A percentile compares a stretch with the other conserved stretches of the same genome.
These are phyloP conservation scores for Lasiodiplodia gonubiensis DNA, from an alignment of 2,329 filamentous ascomycete species.

Conservation along the genomic window DNA sequence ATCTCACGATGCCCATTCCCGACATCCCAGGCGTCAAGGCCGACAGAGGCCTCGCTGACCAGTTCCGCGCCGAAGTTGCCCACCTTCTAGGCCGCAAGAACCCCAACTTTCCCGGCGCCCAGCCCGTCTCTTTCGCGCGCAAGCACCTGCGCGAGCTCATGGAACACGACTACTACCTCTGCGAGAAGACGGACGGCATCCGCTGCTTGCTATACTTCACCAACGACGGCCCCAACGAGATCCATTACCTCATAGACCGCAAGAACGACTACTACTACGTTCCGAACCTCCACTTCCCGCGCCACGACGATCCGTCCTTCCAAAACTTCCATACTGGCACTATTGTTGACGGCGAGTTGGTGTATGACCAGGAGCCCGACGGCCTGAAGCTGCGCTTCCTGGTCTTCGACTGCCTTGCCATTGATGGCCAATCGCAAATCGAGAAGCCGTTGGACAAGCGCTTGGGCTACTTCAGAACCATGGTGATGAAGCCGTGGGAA, in stretches of 20 bases:
- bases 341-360: slow-evolving; percentile 89
- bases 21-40: slow-evolving; percentile 28
- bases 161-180: slow-evolving; percentile 89
- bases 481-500: slow-evolving; percentile 74
- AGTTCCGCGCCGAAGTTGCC: slow-evolving; percentile 76
- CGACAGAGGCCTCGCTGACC: slow-evolving; percentile 36
- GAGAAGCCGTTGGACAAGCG: slow-evolving; percentile 85
- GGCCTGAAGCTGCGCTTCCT: slow-evolving; percentile 79
- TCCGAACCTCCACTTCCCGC: slow-evolving; percentile 78
- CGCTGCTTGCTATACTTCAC: slow-evolving; percentile 94
- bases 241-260: slow-evolving; percentile 93
- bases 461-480: slow-evolving; percentile 81
- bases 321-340: slow-evolving; percentile 77
- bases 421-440: slow-evolving; percentile 78
- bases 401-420: slow-evolving; percentile 89
- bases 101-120: slow-evolving; percentile 80
- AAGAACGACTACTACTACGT: slow-evolving; percentile 97
- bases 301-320: slow-evolving; percentile 63
- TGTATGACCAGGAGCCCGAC: slow-evolving; percentile 70
- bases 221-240: slow-evolving; percentile 63
- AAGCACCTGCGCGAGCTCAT: slow-evolving; percentile 83
- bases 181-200: slow-evolving; percentile 97
- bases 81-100: slow-evolving; percentile 73
- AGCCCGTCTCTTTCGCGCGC: slow-evolving; percentile 89
- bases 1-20: slow-evolving; percentile 27